These are phyloP conservation scores for Ophiostoma perfectum DNA, from an alignment of 2,329 filamentous ascomycete species.

Conservation along the genomic window DNA sequence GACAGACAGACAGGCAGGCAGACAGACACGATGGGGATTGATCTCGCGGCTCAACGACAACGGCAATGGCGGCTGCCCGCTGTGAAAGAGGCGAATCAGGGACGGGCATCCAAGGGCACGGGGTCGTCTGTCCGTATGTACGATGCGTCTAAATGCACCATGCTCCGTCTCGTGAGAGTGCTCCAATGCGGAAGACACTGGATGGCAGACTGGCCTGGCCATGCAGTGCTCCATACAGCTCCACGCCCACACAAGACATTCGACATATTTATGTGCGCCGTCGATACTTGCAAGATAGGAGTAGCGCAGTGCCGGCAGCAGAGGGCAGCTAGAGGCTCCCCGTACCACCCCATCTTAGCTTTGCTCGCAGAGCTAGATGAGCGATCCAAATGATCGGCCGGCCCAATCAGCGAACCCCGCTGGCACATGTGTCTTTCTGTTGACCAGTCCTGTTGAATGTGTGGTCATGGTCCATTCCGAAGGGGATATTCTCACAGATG, in stretches of 20 bases:
- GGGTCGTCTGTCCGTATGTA: no score
- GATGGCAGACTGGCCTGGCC: neutral
- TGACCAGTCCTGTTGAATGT: neutral
- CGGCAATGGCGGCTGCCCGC: neutral
- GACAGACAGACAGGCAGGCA: no score
- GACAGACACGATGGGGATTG: neutral
- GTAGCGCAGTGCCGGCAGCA: no score
- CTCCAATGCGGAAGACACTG: neutral
- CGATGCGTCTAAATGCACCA: neutral
- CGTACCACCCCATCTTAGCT: neutral
- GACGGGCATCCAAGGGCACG: neutral
- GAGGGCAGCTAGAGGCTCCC: neutral
- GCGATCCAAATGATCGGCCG: neutral
- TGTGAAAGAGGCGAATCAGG: neutral
- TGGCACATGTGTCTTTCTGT: conserved; percentile 20
- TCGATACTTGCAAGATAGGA: no score
- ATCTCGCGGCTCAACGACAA: neutral
- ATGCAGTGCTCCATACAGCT: conserved; percentile 5
- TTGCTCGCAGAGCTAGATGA: neutral
- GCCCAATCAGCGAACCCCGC: conserved; percentile 20
- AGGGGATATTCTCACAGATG: neutral
- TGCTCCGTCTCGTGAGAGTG: neutral
- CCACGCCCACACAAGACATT: neutral
- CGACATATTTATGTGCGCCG: no score
- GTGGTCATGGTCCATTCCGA: neutral